phyloP scores from a whole-genome alignment of 257 asterid genomes.

The Lycium ferocissimum region DNA sequence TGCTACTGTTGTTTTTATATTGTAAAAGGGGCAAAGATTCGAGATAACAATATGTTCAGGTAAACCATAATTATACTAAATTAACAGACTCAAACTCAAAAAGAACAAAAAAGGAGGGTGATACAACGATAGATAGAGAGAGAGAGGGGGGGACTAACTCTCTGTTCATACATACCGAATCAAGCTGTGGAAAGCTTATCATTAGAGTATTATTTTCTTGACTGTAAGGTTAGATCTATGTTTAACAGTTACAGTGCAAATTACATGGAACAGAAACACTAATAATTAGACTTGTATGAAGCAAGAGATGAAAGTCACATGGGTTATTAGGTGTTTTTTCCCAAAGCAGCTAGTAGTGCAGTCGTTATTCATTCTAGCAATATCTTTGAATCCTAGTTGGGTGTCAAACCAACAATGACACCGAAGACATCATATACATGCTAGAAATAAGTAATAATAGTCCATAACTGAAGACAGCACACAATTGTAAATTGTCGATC shows the following conservation, averaged over 20 bases:
- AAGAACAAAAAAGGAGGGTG: no score
- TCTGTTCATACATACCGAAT: neutral
- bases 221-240: neutral
- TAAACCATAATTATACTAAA: neutral
- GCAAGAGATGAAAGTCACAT: neutral
- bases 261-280: neutral
- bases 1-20: neutral
- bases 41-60: neutral
- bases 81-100: neutral
- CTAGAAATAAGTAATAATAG: neutral
- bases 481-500: neutral
- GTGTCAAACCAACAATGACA: neutral
- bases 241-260: neutral
- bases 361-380: neutral
- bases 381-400: neutral
- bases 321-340: neutral
- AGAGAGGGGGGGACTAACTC: neutral
- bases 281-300: neutral
- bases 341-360: neutral
- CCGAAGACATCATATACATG: neutral
- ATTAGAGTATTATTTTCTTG: neutral
- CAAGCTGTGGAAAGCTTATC: neutral
- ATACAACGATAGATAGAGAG: neutral
- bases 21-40: neutral
- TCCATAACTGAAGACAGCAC: neutral